These are phyloP conservation scores for Fonsecaea monophora DNA, from an alignment of 2,329 filamentous ascomycete genomes.

Conservation along the genomic window DNA sequence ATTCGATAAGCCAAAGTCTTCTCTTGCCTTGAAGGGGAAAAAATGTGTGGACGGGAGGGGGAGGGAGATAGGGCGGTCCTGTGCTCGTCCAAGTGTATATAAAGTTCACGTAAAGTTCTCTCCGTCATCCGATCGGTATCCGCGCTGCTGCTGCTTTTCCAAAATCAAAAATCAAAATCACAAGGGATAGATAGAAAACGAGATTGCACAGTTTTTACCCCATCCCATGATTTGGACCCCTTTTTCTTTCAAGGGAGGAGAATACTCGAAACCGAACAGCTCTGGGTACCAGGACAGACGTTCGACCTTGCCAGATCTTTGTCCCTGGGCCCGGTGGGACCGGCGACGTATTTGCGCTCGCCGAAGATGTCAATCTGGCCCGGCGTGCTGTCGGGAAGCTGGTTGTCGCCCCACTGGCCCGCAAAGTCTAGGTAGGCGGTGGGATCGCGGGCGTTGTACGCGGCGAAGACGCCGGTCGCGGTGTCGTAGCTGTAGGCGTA, in stretches of 20 bases:
- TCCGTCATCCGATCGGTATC: too few species aligned
- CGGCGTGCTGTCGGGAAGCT: slow-evolving; percentile 60
- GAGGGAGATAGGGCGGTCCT: too few species aligned
- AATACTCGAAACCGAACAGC: slow-evolving; percentile 22
- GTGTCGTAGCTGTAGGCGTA: slow-evolving; percentile 64
- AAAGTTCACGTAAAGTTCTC: too few species aligned
- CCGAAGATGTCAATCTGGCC: slow-evolving; percentile 53
- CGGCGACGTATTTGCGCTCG: slow-evolving; percentile 62
- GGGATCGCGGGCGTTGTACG: slow-evolving; percentile 57
- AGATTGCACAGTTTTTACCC: background rate
- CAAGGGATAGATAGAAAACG: too few species aligned
- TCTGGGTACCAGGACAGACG: slow-evolving; percentile 58
- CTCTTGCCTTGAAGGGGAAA: too few species aligned
- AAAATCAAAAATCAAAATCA: too few species aligned
- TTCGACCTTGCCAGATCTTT: slow-evolving; percentile 64
- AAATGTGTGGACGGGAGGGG: too few species aligned
- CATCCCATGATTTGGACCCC: background rate
- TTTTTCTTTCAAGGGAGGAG: slow-evolving; percentile 16
- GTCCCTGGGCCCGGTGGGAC: slow-evolving; percentile 67
- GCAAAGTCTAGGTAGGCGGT: slow-evolving; percentile 63
- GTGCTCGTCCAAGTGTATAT: too few species aligned
- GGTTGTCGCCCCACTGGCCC: slow-evolving; percentile 68
- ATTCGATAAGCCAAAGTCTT: too few species aligned
- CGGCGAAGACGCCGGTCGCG: slow-evolving; percentile 51
- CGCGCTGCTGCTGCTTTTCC: too few species aligned